Base-by-base conservation (phyloP, 768 basidiomycete genomes). In the Phylloporus arenicola region DNA sequence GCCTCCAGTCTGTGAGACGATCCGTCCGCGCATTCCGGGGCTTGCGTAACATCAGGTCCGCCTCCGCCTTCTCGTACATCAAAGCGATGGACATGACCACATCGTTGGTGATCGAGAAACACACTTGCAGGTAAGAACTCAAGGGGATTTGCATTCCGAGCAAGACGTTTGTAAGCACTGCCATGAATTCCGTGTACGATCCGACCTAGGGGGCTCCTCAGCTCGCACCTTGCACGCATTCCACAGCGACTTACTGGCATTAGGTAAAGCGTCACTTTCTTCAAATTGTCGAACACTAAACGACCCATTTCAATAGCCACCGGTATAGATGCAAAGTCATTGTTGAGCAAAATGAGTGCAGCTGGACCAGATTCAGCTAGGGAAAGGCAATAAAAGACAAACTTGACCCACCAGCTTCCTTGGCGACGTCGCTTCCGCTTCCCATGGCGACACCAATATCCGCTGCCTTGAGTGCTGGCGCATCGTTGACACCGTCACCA, bases 301-400 rank as follows among this genome's bases (percentile, higher is more conserved):
- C 81, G 77, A 45, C 82, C 82, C 63, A 81, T 75, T 56, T 80
- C 72, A 52, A 83, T 78, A 1, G 78, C 82, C 47, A 75, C 71
- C 4, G 75, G 74, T 55, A 84, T 82, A 9, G 80, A 79, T 6
- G 76, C 69, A 54, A 83, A 79, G 64, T 81, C 76, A 50, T 81
- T 79, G 59, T 82, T 77, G 43, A 80, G 72, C 40, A 83, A 67
- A 16, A 82, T 76, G 44, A 81, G 68, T 25, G 67, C 68, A 57
- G 72, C 72, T 72, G 19, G 19, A 39, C 39, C 19, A 2, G 27
- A 3, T 25, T 56, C 30, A 45, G 31, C 19, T 31, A n/a, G 7
- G 3, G 2, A 42, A 12, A 39, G 22, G 27, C 27, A 14, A 25
- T 27, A n/a, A 45, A 13, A 4, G 17, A 1, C 1, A 5, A 40